Percentiles rank a stretch among this genome's conserved stretches.
phyloP scores from a whole-genome alignment of 768 basidiomycete species.

The Thelephora ganbajun region DNA sequence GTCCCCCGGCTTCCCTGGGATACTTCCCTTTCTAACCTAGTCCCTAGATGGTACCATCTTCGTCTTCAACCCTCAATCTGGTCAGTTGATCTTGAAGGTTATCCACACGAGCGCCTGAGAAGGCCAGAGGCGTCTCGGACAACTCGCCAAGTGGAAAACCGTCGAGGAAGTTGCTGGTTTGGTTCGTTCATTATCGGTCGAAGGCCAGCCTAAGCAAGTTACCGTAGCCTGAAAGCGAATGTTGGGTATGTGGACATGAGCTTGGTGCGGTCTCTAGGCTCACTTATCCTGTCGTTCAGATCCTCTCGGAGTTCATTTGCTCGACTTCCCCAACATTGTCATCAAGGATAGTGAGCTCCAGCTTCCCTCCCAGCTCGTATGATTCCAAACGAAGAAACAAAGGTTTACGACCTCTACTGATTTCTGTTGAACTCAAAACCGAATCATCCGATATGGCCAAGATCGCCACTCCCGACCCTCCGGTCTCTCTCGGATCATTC shows the following conservation, averaged over 20 bases:
- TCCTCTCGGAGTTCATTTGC: slow-evolving; percentile 96
- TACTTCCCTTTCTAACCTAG: too few relatives aligned
- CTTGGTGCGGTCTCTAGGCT: background rate
- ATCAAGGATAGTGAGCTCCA: slow-evolving; percentile 99
- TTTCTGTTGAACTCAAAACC: too few relatives aligned
- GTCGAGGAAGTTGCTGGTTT: slow-evolving; percentile 99
- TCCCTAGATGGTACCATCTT: slow-evolving; percentile 80
- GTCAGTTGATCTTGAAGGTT: slow-evolving; percentile 96
- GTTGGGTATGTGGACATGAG: too few relatives aligned
- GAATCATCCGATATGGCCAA: too few relatives aligned
- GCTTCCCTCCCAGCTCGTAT: slow-evolving; percentile 97
- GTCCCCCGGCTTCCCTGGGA: too few relatives aligned
- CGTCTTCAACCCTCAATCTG: slow-evolving; percentile 98
- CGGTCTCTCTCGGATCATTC: too few relatives aligned
- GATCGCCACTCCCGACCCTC: too few relatives aligned
- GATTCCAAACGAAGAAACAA: too few relatives aligned
- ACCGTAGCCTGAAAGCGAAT: slow-evolving; percentile 99
- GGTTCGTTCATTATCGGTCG: slow-evolving; percentile 86
- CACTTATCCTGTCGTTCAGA: too few relatives aligned
- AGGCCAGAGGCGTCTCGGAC: slow-evolving; percentile 98
- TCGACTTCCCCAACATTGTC: slow-evolving; percentile 99
- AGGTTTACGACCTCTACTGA: too few relatives aligned
- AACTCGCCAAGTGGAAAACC: slow-evolving; percentile 99
- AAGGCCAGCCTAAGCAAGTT: slow-evolving; percentile 99
- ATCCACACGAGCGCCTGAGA: slow-evolving; percentile 99